A percentile compares a stretch with the other conserved stretches of the same genome.
Conservation (phyloP, 2,329 filamentous ascomycete genomes). For the Torrubiella hemipterigena region DNA sequence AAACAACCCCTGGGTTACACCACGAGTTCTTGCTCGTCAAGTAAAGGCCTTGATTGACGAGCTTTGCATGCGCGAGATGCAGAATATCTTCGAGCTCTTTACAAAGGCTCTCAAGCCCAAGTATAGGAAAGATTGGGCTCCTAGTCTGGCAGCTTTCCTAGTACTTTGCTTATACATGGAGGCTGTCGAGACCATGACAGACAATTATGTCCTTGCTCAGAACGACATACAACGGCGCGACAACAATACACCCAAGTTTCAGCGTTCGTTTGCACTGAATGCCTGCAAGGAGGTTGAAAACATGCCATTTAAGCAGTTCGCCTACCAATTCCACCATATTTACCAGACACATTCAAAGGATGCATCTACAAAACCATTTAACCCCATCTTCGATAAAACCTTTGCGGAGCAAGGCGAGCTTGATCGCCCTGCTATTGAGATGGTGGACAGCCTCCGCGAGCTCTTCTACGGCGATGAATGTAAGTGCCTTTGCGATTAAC, state of each 20-base stretch:
- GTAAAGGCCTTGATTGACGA: slow-evolving; percentile 46
- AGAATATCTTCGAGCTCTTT: slow-evolving; percentile 39
- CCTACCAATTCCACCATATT: slow-evolving; percentile 46
- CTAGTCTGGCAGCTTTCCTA: slow-evolving; percentile 43
- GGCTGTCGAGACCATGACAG: slow-evolving; percentile 38
- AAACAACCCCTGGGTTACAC: slow-evolving; percentile 32
- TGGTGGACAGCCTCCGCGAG: slow-evolving; percentile 32
- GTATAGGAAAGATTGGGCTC: slow-evolving; percentile 40
- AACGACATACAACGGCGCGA: slow-evolving; percentile 35
- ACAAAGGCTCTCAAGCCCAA: slow-evolving; percentile 42
- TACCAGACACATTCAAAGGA: slow-evolving; percentile 45
- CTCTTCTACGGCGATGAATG: slow-evolving; percentile 31
- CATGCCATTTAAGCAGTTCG: slow-evolving; percentile 48
- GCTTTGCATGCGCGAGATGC: slow-evolving; percentile 37
- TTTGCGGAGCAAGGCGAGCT: slow-evolving; percentile 30
- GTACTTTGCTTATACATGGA: slow-evolving; percentile 49
- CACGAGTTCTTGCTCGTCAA: slow-evolving; percentile 43
- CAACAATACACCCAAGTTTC: slow-evolving; percentile 21
- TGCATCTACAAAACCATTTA: slow-evolving; percentile 36
- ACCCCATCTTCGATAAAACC: slow-evolving; percentile 37
- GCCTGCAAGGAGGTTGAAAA: slow-evolving; percentile 41
- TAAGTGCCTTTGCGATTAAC: slow-evolving; percentile 19
- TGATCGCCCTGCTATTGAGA: slow-evolving; percentile 30
- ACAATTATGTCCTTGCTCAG: slow-evolving; percentile 37
- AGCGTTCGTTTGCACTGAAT: slow-evolving; percentile 30